phyloP scores from a whole-genome alignment of 495 filamentous ascomycete species.

The Neurospora terricola region DNA sequence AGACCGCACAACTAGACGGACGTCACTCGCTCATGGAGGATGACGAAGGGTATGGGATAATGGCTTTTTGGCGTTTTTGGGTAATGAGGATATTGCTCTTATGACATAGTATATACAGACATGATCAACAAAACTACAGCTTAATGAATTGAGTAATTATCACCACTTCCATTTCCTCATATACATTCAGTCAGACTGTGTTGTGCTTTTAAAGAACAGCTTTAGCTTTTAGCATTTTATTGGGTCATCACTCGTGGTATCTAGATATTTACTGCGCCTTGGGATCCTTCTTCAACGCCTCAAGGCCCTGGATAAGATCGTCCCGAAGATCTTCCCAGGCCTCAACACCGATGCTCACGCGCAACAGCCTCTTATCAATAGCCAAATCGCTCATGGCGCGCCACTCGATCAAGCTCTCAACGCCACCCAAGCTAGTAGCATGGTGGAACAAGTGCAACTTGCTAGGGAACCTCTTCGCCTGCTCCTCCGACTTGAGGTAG shows the following conservation, averaged over 20 bases:
- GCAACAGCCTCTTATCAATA: slow-evolving; percentile 63
- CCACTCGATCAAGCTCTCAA: slow-evolving; percentile 92
- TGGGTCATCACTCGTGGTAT: not conserved
- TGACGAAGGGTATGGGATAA: not conserved
- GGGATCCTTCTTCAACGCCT: slow-evolving; percentile 36
- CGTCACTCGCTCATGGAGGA: slow-evolving; percentile 2
- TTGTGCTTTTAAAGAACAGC: not conserved
- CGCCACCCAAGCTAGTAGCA: slow-evolving; percentile 85
- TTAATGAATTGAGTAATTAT: not conserved
- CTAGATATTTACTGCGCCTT: not conserved
- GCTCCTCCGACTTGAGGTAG: slow-evolving; percentile 44
- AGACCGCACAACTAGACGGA: not conserved
- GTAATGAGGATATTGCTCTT: not conserved
- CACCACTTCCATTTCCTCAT: not conserved
- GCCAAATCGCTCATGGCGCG: slow-evolving; percentile 68
- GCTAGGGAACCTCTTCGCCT: slow-evolving; percentile 62
- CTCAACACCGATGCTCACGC: slow-evolving; percentile 82
- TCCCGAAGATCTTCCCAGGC: slow-evolving; percentile 71
- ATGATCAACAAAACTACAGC: slow-evolving; percentile 1
- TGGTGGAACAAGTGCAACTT: slow-evolving; percentile 81
- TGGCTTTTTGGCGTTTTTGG: slow-evolving; percentile 1
- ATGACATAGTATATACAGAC: not conserved
- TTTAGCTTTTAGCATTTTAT: not conserved
- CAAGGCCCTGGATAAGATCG: slow-evolving; percentile 65
- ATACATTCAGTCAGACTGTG: not conserved